These are phyloP conservation scores for Colletotrichum costaricense DNA, from an alignment of 2,329 filamentous ascomycete genomes.

Conservation along the genomic window DNA sequence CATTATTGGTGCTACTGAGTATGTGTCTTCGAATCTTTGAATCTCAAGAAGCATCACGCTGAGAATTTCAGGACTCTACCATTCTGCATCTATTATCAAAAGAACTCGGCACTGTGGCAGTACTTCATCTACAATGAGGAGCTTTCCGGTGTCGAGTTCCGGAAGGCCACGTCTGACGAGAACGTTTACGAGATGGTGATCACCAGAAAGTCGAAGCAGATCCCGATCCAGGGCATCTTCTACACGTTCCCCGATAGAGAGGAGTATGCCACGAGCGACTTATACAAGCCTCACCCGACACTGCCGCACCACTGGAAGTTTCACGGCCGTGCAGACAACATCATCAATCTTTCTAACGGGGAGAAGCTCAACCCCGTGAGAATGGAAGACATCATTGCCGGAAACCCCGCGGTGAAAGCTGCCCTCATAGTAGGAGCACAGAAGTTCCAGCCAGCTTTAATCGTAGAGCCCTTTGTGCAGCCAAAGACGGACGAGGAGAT, in stretches of 20 bases:
- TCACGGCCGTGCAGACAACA: slow-evolving; percentile 49
- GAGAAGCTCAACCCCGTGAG: slow-evolving; percentile 60
- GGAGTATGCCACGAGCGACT: slow-evolving; percentile 54
- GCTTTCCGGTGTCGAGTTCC: slow-evolving; percentile 54
- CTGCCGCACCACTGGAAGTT: slow-evolving; percentile 49
- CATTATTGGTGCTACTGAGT: slow-evolving; percentile 55
- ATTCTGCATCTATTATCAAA: slow-evolving; percentile 51
- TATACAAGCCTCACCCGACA: slow-evolving; percentile 52
- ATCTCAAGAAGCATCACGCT: neutral
- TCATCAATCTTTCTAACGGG: slow-evolving; percentile 61
- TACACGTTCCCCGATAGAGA: slow-evolving; percentile 50
- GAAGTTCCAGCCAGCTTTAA: slow-evolving; percentile 57
- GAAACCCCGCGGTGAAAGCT: slow-evolving; percentile 52
- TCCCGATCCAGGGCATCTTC: slow-evolving; percentile 53
- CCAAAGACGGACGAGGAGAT: slow-evolving; percentile 41
- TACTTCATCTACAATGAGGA: slow-evolving; percentile 47
- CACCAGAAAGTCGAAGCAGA: slow-evolving; percentile 47
- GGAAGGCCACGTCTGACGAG: slow-evolving; percentile 41
- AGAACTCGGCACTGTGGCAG: slow-evolving; percentile 19
- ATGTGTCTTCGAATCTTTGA: neutral
- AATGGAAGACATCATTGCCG: slow-evolving; percentile 53
- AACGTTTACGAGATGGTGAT: slow-evolving; percentile 51
- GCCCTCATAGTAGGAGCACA: slow-evolving; percentile 58
- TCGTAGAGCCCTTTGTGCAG: slow-evolving; percentile 55
- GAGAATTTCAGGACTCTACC: neutral